Evolutionary conservation across 106 monocot species (phyloP).

Genomic region (Dioscorea zingiberensis): DNA sequence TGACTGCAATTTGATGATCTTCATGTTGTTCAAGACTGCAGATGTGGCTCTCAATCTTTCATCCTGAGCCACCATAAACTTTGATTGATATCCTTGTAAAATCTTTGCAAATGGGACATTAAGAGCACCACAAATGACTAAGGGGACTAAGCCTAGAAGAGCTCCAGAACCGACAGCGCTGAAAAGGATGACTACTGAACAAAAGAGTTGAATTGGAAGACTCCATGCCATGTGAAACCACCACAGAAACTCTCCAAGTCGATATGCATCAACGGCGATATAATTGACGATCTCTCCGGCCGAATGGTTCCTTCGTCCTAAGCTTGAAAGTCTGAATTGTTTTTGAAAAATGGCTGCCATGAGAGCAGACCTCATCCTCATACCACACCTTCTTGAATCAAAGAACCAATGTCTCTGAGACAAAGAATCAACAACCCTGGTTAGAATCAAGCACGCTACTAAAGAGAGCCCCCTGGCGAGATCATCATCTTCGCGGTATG

Average conservation of each 20-base stretch:
- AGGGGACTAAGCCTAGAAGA: slow-evolving; percentile 41
- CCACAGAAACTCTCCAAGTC: slow-evolving; percentile 66
- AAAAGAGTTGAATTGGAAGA: slow-evolving; percentile 40
- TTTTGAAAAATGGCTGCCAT: slow-evolving; percentile 71
- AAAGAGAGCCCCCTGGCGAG: slow-evolving; percentile 24
- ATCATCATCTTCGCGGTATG: slow-evolving; percentile 23
- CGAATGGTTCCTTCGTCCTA: slow-evolving; percentile 40
- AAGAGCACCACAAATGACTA: slow-evolving; percentile 36
- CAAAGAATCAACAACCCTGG: slow-evolving; percentile 57
- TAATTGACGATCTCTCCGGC: slow-evolving; percentile 73
- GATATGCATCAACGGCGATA: slow-evolving; percentile 76
- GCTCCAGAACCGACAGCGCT: slow-evolving; percentile 43
- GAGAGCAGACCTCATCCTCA: slow-evolving; percentile 69
- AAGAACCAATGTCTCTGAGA: slow-evolving; percentile 88
- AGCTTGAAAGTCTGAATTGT: slow-evolving; percentile 47
- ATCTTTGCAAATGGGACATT: slow-evolving; percentile 69
- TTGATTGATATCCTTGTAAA: slow-evolving; percentile 45
- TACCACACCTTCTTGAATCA: slow-evolving; percentile 49
- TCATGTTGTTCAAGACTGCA: slow-evolving; percentile 67
- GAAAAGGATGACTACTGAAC: slow-evolving; percentile 40
- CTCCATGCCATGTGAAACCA: slow-evolving; percentile 87
- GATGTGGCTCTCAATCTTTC: slow-evolving; percentile 56
- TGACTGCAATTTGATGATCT: slow-evolving; percentile 75
- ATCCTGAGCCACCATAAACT: slow-evolving; percentile 69
- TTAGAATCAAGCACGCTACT: slow-evolving; percentile 23